Percentiles rank a stretch among this genome's conserved stretches.
phyloP scores from a whole-genome alignment of 2,329 filamentous ascomycete genomes.

The Ilyonectria mors-panacis region DNA sequence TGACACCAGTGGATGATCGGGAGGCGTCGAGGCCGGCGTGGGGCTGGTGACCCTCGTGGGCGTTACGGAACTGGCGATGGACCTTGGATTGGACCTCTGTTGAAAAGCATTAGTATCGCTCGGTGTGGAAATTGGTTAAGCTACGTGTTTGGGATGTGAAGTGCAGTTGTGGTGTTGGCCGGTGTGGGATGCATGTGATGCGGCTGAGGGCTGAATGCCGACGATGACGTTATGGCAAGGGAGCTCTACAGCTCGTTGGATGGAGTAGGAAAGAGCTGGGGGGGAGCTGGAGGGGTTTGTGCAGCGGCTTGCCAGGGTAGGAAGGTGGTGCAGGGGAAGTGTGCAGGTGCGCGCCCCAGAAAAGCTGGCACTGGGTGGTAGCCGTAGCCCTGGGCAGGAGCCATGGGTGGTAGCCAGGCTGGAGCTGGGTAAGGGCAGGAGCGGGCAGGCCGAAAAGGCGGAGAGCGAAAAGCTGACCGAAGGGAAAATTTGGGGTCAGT shows the following conservation, averaged over 20 bases:
- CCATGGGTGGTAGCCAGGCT: conserved; percentile 40
- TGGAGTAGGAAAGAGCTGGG: conserved; percentile 27
- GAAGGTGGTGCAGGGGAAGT: conserved; percentile 32
- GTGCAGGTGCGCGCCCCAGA: conserved; percentile 24
- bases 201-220: conserved; percentile 17
- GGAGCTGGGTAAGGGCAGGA: conserved; percentile 30
- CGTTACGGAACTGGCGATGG: conserved; percentile 89
- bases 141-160: conserved; percentile 5
- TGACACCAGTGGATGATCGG: conserved; percentile 91
- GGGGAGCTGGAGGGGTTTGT: conserved; percentile 38
- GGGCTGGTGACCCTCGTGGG: conserved; percentile 90
- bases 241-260: conserved; percentile 31
- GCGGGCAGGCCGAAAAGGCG: conserved; percentile 28
- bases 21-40: conserved; percentile 93
- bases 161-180: neutral
- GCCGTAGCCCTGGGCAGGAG: conserved; percentile 31
- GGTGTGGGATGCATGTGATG: conserved; percentile 7
- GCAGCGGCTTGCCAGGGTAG: conserved; percentile 36
- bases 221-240: conserved; percentile 39
- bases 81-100: conserved; percentile 86
- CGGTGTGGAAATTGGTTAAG: conserved; percentile 1
- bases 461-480: conserved; percentile 27
- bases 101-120: conserved; percentile 24
- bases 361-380: conserved; percentile 35
- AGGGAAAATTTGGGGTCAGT: conserved; percentile 14